Evolutionary conservation across 108 stramenopile genomes (phyloP).

Genomic region (Aurantiochytrium sp.): DNA sequence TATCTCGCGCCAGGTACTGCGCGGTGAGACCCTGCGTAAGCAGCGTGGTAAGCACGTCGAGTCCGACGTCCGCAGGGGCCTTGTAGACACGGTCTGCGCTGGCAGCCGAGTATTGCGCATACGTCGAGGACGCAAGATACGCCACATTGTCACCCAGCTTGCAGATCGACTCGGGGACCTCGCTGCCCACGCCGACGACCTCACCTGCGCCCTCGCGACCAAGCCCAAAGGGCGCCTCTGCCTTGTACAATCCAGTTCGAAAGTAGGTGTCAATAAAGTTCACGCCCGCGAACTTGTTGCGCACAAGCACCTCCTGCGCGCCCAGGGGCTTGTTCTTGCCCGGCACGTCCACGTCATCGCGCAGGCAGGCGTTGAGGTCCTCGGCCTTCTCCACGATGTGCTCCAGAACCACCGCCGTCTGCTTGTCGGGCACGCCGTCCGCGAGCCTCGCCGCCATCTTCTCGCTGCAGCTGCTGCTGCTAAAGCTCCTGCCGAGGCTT

Average conservation of each 20-base stretch:
- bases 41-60: constrained; percentile 53
- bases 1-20: not conserved
- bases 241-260: constrained; percentile 62
- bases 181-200: not conserved
- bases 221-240: constrained; percentile 53
- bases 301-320: constrained; percentile 50
- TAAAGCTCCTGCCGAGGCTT: too few relatives aligned
- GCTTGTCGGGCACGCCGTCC: not conserved
- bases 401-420: not conserved
- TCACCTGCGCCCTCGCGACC: constrained; percentile 66
- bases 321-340: not conserved
- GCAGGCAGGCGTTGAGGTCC: not conserved
- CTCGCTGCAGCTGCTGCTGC: too few relatives aligned
- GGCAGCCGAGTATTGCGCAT: constrained; percentile 66
- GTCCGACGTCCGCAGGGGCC: constrained; percentile 50
- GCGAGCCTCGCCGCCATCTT: too few relatives aligned
- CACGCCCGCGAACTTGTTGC: constrained; percentile 64
- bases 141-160: constrained; percentile 57
- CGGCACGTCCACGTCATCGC: not conserved
- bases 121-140: constrained; percentile 50
- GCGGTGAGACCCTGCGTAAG: constrained; percentile 68
- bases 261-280: constrained; percentile 74
- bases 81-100: constrained; percentile 51
- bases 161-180: constrained; percentile 26
- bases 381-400: not conserved